Evolutionary conservation across 495 filamentous ascomycete species (phyloP), one percentile per base, ranked within the genome.

Genomic region (Amniculicola lignicola): DNA sequence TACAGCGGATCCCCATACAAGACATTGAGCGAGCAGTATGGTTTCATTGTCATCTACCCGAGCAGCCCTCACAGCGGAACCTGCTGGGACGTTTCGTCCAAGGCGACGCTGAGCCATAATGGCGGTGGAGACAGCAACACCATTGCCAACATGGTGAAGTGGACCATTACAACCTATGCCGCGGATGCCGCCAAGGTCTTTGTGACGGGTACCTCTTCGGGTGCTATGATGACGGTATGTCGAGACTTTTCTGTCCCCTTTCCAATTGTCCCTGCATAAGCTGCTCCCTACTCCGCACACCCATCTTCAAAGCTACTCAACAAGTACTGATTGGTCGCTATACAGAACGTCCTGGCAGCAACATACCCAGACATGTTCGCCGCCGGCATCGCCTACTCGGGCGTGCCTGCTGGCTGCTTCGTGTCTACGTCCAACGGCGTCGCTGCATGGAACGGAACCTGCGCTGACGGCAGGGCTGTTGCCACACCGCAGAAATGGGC

Each of bases 321-420:
- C n/a, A n/a, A n/a, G n/a, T n/a, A n/a, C n/a, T n/a, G n/a, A n/a
- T n/a, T n/a, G n/a, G n/a, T n/a, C n/a, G n/a, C n/a, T n/a, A n/a
- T n/a, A 37, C 22, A 69, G 56, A 82, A 82, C 60, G 77, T 81
- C 18, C 58, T 84, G 63, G 79, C 74, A 5, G 80, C 74, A 6
- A 74, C 77, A 1, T 82, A 84, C 61, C 81, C 80, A 11, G 74
- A 81, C 19, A 65, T 82, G 12, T 83, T 82, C 63, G 72, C 75
- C 27, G 81, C 80, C 5, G 80, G 72, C 15, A 75, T 72, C 7
- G 81, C 70, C 31, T 85, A 82, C 67, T 70, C 79, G 4, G 82
- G 82, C 18, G 80, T 86, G 1, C 70, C 82, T 9, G 80, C 76
- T 23, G 82, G 81, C 6, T 85, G 82, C 70, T 84, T 82, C 66